A percentile compares a stretch with the other conserved stretches of the same genome.
Evolutionary conservation across 1,139 yeast genomes (phyloP).

Genomic region (Taphrina betulina): DNA sequence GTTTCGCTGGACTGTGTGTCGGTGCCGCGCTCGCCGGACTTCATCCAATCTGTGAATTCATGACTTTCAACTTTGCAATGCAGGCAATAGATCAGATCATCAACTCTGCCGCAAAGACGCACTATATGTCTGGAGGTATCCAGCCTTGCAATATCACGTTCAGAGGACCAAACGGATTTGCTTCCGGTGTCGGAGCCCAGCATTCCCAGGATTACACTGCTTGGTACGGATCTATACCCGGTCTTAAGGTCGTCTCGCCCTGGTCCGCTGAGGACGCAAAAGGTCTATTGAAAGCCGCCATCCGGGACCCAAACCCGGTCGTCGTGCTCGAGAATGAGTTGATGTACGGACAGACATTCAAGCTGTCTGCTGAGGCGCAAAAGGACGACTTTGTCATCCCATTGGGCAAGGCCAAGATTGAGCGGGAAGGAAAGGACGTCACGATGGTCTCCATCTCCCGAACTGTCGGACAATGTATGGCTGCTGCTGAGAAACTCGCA

Average conservation of each 20-base stretch:
- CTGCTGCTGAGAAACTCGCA: constrained; percentile 85
- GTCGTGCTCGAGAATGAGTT: constrained; percentile 94
- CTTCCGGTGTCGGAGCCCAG: constrained; percentile 99
- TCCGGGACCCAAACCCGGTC: constrained; percentile 98
- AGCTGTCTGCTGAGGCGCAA: constrained; percentile 82
- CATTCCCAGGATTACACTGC: constrained; percentile 97
- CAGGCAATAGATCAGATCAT: constrained; percentile 97
- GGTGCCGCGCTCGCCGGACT: constrained; percentile 98
- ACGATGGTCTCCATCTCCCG: constrained; percentile 89
- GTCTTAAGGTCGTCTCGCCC: constrained; percentile 93
- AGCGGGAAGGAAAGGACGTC: constrained; percentile 85
- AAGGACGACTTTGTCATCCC: constrained; percentile 88
- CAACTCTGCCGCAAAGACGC: constrained; percentile 98
- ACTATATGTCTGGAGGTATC: constrained; percentile 98
- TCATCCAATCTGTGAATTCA: constrained; percentile 95
- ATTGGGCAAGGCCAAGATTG: constrained; percentile 93
- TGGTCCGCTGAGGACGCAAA: constrained; percentile 94
- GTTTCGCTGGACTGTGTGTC: constrained; percentile 94
- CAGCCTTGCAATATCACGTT: constrained; percentile 96
- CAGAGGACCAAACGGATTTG: constrained; percentile 99
- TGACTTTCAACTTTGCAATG: constrained; percentile 99
- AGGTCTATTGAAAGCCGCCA: constrained; percentile 92
- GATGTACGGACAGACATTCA: constrained; percentile 87
- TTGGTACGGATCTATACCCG: constrained; percentile 98
- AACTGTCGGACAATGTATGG: constrained; percentile 78